Base-by-base conservation (phyloP, 2,329 filamentous ascomycete genomes). In the Basipetospora chlamydospora region DNA sequence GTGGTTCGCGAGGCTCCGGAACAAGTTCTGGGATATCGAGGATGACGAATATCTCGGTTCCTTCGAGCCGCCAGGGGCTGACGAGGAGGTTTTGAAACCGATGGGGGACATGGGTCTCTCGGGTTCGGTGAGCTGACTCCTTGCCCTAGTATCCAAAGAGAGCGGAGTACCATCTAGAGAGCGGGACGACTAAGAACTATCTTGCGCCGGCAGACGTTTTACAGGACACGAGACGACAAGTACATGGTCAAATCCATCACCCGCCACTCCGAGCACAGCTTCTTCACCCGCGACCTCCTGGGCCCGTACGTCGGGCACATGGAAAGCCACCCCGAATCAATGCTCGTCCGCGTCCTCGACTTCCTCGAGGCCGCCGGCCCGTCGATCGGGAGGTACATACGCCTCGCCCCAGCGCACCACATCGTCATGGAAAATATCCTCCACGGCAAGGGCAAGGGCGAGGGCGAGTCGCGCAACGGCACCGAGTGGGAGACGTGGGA, bases 361-460 rank as follows among this genome's bases (percentile, higher is more conserved):
- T 73, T 84, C 40, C 60, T 83, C 0, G 66, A 71, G 35, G 64
- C 67, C 1, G 62, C 67, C 0, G 62, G 66, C 8, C 46, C 54
- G 1, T 73, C 74, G 0, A 48, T 85, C 1, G 80, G 79, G 1
- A 64, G 68, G 2, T 46, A 74, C 0, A 44, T 82, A 0, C 67
- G 75, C 4, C 55, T 67, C 1, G 71, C 76, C 0, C 79, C 80
- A 0, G 73, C 71, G 1, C 78, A 83, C 44, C 79, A 84, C 48
- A 79, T 85, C 41, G 64, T 85, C 47, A 85, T 85, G 80, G 80
- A 84, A 51, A 85, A 85, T 48, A 61, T 82, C 3, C 58, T 83
- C 17, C 72, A 70, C 42, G 79, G 78, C 2, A 66, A 73, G 42
- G 26, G n/a, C 11, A 59, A 61, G 11, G 54, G 59, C 10, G 58